Base-by-base conservation (phyloP, 2,329 filamentous ascomycete genomes). In the Curvularia verruculosa region DNA sequence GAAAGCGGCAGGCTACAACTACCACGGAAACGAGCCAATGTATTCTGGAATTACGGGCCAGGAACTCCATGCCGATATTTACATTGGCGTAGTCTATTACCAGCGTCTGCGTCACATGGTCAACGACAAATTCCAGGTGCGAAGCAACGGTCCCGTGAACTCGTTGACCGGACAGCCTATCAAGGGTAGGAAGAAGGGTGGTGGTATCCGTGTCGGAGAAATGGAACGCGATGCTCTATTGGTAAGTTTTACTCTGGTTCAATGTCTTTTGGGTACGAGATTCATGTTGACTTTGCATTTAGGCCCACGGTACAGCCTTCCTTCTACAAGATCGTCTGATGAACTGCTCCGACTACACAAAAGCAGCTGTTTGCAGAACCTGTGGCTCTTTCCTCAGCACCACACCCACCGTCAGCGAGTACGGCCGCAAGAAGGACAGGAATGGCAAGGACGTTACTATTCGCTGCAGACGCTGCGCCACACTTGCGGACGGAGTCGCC, bases 41-140 rank as follows among this genome's bases (percentile, higher is more conserved):
- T 99, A 99, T 82, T 95, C 90, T 41, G 95, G 95, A 40, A 94
- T 98, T 75, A 99, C 95, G 0, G 95, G 95, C 60, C 88, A 49
- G 6, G 47, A 49, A 23, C 23, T 49, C 7, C 18, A 31, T 12
- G 26, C 92, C 6, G 95, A 99, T 75, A 98, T 99, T 72, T 99
- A 96, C 80, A 87, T 98, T 58, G 95, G 95, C 45, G 88, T 97
- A 10, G 95, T 99, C 59, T 98, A 98, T 83, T 99, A 99, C 83
- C 95, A 99, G 80, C 89, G 95, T 77, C 85, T 99, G 59, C 85
- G 95, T 76, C 95, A 99, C 88, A 99, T 99, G 95, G 95, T 99
- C 54, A 98, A 97, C 85, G 95, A 99, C 79, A 99, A 99, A 80
- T 99, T 91, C 83, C 95, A 99, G 78, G 95, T 46, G 26, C 31